Base-by-base conservation (phyloP, 2,329 filamentous ascomycete genomes). In the Cryphonectria japonica region DNA sequence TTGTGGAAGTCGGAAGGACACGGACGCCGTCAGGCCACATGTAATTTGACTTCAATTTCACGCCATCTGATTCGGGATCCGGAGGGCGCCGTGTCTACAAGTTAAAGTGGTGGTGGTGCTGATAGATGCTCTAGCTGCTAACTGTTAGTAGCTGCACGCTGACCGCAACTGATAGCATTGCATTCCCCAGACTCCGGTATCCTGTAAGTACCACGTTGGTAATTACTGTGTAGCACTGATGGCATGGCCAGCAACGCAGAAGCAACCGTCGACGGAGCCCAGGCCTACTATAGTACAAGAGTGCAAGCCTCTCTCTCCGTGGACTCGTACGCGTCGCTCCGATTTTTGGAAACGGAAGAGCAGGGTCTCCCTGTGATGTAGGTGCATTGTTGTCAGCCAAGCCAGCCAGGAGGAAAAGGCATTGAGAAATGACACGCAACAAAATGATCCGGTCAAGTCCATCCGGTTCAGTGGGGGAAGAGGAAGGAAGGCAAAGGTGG, bases 31-130 rank as follows among this genome's bases (percentile, higher is more conserved):
- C 66, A 67, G 26, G 57, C 66, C 66, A 67, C 52, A 50, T 67
- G 32, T 19, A 60, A 67, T 60, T 57, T 67, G 39, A 61, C 66
- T 26, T 43, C 9, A 34, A 26, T n/a, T 46, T 67, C 34, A 60
- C 66, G 66, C 52, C 66, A 67, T 61, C 41, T 60, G 29, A 22
- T 67, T 60, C 65, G 66, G 66, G 32, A 9, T 6, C 66, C 52
- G 66, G 39, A 34, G 43, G 14, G 3, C 52, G 8, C 22, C 22
- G 32, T 46, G 37, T 39, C 8, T 39, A 39, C 37, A 39, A 9
- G 11, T 7, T 0, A 29, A 22, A 19, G n/a, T 19, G 11, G 26
- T 29, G 19, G 16, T 50, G 11, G 2, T n/a, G 37, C 22, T 14
- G 14, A 26, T 26, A 26, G 26, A 26, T 19, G 5, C 5, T 60